phyloP scores from a whole-genome alignment of 345 rosid species.

The Lenwebbia sp. region DNA sequence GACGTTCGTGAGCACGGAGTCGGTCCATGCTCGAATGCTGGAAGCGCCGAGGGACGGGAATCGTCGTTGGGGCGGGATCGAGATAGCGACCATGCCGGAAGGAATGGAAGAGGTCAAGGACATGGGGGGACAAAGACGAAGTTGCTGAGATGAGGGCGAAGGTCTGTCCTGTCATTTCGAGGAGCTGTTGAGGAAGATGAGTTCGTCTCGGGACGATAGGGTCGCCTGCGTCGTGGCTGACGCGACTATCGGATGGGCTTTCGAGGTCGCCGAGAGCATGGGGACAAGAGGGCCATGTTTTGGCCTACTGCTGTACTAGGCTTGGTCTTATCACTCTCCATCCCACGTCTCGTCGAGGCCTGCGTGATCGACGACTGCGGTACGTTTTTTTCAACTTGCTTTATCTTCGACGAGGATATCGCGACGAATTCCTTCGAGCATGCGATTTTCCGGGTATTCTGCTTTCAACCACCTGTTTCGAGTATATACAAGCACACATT shows the following conservation, averaged over 20 bases:
- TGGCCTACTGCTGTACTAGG: not conserved
- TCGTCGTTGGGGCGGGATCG: not conserved
- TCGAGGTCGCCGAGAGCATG: slow-evolving; percentile 8
- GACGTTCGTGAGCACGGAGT: slow-evolving; percentile 16
- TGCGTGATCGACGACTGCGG: slow-evolving; percentile 7
- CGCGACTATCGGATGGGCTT: slow-evolving; percentile 4
- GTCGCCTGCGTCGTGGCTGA: slow-evolving; percentile 15
- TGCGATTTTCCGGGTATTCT: not conserved
- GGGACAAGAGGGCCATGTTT: not conserved
- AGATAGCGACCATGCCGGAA: slow-evolving; percentile 3
- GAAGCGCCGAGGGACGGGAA: not conserved
- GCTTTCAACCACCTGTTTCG: no score
- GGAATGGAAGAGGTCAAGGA: not conserved
- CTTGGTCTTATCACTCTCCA: not conserved
- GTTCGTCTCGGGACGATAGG: not conserved
- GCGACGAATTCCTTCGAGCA: not conserved
- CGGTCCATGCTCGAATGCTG: slow-evolving; percentile 1
- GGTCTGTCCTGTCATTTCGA: slow-evolving; percentile 1
- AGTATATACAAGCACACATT: no score
- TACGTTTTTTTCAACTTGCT: slow-evolving; percentile 3
- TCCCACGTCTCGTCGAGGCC: slow-evolving; percentile 2
- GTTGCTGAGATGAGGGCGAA: not conserved
- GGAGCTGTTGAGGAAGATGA: slow-evolving; percentile 1
- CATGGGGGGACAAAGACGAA: not conserved
- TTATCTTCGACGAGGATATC: not conserved